Percentiles rank a stretch among this genome's conserved stretches.
phyloP scores from a whole-genome alignment of 768 basidiomycete species.

The Gelatoporia subvermispora region DNA sequence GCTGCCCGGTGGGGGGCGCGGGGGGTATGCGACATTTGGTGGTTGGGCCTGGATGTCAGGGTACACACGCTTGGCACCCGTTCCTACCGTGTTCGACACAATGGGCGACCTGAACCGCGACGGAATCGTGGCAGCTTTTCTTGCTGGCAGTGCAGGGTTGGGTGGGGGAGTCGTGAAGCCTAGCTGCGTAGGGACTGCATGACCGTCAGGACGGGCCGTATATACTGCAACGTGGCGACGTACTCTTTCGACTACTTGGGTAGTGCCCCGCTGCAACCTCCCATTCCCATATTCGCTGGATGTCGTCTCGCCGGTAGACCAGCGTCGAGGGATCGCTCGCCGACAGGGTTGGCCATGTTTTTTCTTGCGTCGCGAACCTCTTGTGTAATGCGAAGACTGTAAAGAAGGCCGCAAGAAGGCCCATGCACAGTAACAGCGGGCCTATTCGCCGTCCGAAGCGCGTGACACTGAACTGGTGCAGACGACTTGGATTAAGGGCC shows the following conservation, averaged over 20 bases:
- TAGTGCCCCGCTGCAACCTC: conserved; percentile 92
- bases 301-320: conserved; percentile 69
- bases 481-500: conserved; percentile 54
- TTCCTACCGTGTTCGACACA: conserved; percentile 58
- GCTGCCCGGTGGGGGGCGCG: conserved; percentile 79
- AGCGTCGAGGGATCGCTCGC: conserved; percentile 62
- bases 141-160: conserved; percentile 74
- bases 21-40: conserved; percentile 74
- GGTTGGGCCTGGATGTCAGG: conserved; percentile 60
- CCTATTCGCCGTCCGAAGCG: conserved; percentile 61
- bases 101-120: conserved; percentile 45
- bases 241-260: conserved; percentile 76
- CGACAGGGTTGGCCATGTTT: conserved; percentile 40
- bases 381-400: conserved; percentile 56
- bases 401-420: conserved; percentile 44
- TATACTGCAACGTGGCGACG: conserved; percentile 26
- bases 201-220: conserved; percentile 2
- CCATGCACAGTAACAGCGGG: conserved; percentile 44
- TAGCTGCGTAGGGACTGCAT: conserved; percentile 66
- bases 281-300: conserved; percentile 93
- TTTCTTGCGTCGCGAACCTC: conserved; percentile 56
- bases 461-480: conserved; percentile 51
- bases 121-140: conserved; percentile 40
- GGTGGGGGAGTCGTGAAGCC: conserved; percentile 48
- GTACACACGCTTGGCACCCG: conserved; percentile 76